Percentiles rank a stretch among this genome's conserved stretches.
These are phyloP conservation scores for Plasmodium inui DNA, from an alignment of 169 alveolate genomes.

Conservation along the genomic window DNA sequence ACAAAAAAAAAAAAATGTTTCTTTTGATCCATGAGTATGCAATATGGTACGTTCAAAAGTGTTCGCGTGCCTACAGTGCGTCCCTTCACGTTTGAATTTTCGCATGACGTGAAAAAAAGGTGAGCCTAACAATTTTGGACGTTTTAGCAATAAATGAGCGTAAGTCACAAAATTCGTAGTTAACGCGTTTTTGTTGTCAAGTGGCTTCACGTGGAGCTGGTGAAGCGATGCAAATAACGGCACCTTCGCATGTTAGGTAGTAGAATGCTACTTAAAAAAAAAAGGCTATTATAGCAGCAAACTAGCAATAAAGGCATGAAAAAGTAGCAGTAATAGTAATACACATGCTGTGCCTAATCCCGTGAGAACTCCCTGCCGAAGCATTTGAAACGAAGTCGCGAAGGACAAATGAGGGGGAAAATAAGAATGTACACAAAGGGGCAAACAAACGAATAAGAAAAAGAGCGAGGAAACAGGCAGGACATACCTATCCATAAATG, in stretches of 20 bases:
- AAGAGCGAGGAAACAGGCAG: background rate
- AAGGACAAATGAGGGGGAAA: background rate
- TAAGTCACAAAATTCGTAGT: background rate
- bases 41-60: conserved; percentile 8
- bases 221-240: background rate
- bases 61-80: conserved; percentile 66
- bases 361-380: background rate
- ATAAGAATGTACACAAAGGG: background rate
- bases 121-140: background rate
- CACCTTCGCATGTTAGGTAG: background rate
- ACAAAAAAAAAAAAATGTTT: background rate
- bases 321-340: conserved; percentile 9
- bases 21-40: background rate
- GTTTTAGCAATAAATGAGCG: background rate
- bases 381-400: background rate
- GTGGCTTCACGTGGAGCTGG: background rate
- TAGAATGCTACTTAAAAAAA: background rate
- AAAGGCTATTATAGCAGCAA: background rate
- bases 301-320: background rate
- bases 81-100: conserved; percentile 29
- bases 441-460: background rate
- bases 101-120: background rate
- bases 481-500: background rate
- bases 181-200: background rate
- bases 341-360: conserved; percentile 12